Evolutionary conservation across 768 basidiomycete genomes (phyloP).

Genomic region (Tylopilus balloui): DNA sequence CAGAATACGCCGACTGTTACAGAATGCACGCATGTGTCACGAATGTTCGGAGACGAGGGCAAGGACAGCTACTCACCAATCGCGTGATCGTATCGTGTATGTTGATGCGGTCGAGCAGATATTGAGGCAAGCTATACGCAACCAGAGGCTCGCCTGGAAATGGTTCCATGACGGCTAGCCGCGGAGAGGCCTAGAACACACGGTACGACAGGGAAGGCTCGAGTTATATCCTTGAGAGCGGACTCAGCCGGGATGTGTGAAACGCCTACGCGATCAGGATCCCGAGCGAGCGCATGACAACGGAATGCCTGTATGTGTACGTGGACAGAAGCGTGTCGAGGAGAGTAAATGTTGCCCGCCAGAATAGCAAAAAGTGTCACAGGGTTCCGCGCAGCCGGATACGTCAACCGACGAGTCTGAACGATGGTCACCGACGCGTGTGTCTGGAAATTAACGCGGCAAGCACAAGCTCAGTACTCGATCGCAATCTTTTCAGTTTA

Average conservation of each 20-base stretch:
- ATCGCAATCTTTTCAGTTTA: too few species aligned
- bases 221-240: constrained; percentile 11
- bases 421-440: too few species aligned
- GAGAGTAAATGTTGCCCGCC: constrained; percentile 2
- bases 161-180: constrained; percentile 5
- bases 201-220: not conserved
- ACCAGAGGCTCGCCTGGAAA: constrained; percentile 6
- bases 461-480: too few species aligned
- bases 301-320: not conserved
- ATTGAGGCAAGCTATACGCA: constrained; percentile 19
- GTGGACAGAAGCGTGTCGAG: constrained; percentile 3
- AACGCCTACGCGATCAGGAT: not conserved
- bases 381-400: constrained; percentile 3
- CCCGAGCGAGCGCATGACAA: not conserved
- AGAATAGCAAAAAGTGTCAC: not conserved
- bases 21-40: not conserved
- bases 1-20: constrained; percentile 21
- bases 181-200: not conserved
- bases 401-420: constrained; percentile 10
- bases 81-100: constrained; percentile 28
- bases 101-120: constrained; percentile 24
- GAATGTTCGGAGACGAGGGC: not conserved
- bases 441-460: too few species aligned
- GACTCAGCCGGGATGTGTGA: constrained; percentile 4
- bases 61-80: constrained; percentile 15